A percentile compares a stretch with the other conserved stretches of the same genome.
Conservation (phyloP, 163 green algal species). For the Scenedesmus sp. region DNA sequence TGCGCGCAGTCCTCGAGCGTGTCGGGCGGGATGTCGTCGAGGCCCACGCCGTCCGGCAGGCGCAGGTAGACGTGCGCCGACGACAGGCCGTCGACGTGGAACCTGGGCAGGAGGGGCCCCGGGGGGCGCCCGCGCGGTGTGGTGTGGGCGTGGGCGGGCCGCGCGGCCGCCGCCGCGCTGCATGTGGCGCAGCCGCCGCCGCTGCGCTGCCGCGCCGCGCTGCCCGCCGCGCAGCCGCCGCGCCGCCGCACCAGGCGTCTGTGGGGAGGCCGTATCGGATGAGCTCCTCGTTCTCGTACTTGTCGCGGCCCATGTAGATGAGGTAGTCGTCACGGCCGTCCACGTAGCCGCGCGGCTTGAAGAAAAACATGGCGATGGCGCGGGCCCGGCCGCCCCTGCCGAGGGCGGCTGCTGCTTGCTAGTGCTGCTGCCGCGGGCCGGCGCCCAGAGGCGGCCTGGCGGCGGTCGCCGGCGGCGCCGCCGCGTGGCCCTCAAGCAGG, state of each 20-base stretch:
- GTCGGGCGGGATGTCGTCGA: constrained; percentile 86
- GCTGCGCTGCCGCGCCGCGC: too few relatives aligned
- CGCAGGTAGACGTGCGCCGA: constrained; percentile 98
- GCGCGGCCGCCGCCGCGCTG: too few relatives aligned
- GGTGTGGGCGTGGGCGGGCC: too few relatives aligned
- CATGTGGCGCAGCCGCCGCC: too few relatives aligned
- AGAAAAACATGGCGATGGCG: constrained; percentile 76
- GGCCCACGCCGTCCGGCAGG: constrained; percentile 68
- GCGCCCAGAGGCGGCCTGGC: too few relatives aligned
- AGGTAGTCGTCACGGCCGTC: constrained; percentile 74
- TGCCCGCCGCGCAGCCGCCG: neutral
- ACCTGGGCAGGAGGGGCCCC: constrained; percentile 66
- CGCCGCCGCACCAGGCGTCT: constrained; percentile 87
- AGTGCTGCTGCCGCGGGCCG: too few relatives aligned
- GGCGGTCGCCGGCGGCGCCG: too few relatives aligned
- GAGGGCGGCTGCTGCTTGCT: neutral
- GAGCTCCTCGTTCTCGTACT: constrained; percentile 98
- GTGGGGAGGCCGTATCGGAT: constrained; percentile 89
- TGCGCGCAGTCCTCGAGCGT: constrained; percentile 94
- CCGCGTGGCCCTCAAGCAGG: too few relatives aligned
- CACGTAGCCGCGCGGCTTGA: constrained; percentile 52
- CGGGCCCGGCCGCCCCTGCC: too few relatives aligned
- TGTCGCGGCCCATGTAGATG: constrained; percentile 93
- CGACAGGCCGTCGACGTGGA: constrained; percentile 97
- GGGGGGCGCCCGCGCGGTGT: neutral